Percentiles rank a stretch among this genome's conserved stretches.
Conservation (phyloP, 192 early-diverging fungal genomes). For the Gigaspora rosea region DNA sequence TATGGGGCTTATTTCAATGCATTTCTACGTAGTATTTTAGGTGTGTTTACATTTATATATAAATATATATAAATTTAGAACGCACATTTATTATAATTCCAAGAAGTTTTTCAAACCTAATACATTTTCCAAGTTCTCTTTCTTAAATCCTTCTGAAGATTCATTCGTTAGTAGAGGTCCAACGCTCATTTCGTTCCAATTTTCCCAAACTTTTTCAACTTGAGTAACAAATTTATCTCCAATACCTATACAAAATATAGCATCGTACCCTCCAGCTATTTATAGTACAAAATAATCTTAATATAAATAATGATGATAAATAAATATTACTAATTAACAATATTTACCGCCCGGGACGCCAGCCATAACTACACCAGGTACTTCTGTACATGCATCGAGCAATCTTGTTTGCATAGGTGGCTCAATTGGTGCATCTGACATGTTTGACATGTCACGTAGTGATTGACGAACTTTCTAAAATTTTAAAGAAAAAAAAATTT, state of each 20-base stretch:
- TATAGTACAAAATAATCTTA: background rate
- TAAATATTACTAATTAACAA: background rate
- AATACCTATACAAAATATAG: slow-evolving; percentile 87
- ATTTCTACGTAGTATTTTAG: too few relatives aligned
- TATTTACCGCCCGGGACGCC: slow-evolving; percentile 89
- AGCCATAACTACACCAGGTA: slow-evolving; percentile 86
- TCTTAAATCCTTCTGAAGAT: slow-evolving; percentile 57
- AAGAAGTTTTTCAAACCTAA: slow-evolving; percentile 15
- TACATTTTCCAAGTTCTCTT: slow-evolving; percentile 37
- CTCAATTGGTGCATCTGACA: slow-evolving; percentile 85
- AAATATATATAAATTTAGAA: too few relatives aligned
- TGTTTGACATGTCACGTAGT: slow-evolving; percentile 71
- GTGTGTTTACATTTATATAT: too few relatives aligned
- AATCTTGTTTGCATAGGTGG: slow-evolving; percentile 84
- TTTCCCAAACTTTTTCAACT: slow-evolving; percentile 64
- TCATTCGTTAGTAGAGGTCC: slow-evolving; percentile 77
- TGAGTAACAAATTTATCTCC: slow-evolving; percentile 48
- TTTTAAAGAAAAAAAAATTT: slow-evolving; percentile 35
- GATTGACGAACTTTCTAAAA: slow-evolving; percentile 62
- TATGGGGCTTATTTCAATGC: too few relatives aligned
- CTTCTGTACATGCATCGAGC: slow-evolving; percentile 76
- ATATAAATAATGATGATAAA: background rate
- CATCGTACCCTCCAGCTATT: slow-evolving; percentile 94
- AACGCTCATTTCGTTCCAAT: slow-evolving; percentile 78
- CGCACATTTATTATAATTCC: background rate